A percentile compares a stretch with the other conserved stretches of the same genome.
Conservation (phyloP, 139 green algal species). For the Coelastrella sp. region DNA sequence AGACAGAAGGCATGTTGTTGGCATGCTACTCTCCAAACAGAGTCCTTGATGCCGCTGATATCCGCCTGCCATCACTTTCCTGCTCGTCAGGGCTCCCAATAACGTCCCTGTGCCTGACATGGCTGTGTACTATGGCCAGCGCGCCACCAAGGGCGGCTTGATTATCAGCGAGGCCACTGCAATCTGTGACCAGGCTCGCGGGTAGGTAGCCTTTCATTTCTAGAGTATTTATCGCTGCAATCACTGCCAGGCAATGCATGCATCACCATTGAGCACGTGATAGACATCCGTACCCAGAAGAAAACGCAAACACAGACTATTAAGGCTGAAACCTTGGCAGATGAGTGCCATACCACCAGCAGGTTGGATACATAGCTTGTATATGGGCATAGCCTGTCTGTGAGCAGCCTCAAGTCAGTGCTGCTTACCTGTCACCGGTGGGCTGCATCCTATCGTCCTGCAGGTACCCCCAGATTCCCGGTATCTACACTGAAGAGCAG, state of each 20-base stretch:
- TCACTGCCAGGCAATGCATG: no score
- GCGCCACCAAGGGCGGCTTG: conserved; percentile 59
- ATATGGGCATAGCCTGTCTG: not conserved
- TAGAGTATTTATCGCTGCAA: no score
- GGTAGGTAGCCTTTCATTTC: conserved; percentile 36
- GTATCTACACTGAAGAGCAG: conserved; percentile 84
- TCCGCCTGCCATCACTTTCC: not conserved
- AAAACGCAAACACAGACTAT: no score
- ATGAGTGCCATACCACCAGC: not conserved
- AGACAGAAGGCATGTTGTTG: no score
- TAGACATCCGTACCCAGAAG: no score
- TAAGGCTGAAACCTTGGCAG: not conserved
- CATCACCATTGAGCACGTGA: no score
- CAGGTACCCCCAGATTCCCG: conserved; percentile 75
- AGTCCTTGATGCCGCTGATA: not conserved
- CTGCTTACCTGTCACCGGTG: not conserved
- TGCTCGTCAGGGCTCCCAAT: conserved; percentile 58
- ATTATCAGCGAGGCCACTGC: conserved; percentile 75
- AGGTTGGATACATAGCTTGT: no score
- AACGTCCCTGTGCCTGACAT: conserved; percentile 51
- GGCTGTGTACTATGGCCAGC: conserved; percentile 37
- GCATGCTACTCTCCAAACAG: no score
- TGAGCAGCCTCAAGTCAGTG: not conserved
- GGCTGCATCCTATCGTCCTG: not conserved
- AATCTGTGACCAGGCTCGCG: conserved; percentile 61